Evolutionary conservation across 352 stramenopile species (phyloP), one percentile per base, ranked within the genome.

Genomic region (Phytophthora cryptogea): DNA sequence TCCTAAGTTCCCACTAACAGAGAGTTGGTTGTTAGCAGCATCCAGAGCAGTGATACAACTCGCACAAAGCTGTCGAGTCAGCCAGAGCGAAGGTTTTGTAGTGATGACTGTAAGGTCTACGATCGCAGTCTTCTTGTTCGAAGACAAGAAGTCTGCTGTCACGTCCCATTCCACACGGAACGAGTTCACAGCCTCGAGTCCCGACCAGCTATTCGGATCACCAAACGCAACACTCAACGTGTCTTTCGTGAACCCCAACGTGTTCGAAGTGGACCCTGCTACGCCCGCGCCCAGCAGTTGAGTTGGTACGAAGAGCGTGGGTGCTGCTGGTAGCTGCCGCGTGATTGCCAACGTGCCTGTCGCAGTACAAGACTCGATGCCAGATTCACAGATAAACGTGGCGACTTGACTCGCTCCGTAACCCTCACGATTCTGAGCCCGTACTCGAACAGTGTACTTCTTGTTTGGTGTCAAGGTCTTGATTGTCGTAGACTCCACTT

Each of bases 161-260:
- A 71, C 79, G 46, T 96, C 92, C 92, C 92, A 98, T 58, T 98
- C 93, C 13, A 98, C 70, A 2, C 87, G 80, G 61, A 92, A 98
- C 50, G 73, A 86, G 49, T 97, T 86, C 17, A 98, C 79, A 0
- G 61, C 39, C 46, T 96, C 81, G 28, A 92, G 82, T 37, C 78
- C 90, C 7, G 69, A 70, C 86, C 83, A 95, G 10, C 77, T 74
- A 40, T 83, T 82, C 0, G 76, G 73, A n/a, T 94, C 84, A 2
- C 53, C 31, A 23, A 95, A 89, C 3, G 79, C 77, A 8, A 95
- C 60, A 32, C 63, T 83, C 17, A 89, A 35, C 11, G 76, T 64
- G 50, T 82, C 66, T 30, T 80, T 80, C 2, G 84, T 90, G 57
- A 95, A 95, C 0, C 79, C 74, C 36, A 80, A 68, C 2, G 68